phyloP scores from a whole-genome alignment of 371 early-diverging fungal species.

The Saksenaea oblongispora region DNA sequence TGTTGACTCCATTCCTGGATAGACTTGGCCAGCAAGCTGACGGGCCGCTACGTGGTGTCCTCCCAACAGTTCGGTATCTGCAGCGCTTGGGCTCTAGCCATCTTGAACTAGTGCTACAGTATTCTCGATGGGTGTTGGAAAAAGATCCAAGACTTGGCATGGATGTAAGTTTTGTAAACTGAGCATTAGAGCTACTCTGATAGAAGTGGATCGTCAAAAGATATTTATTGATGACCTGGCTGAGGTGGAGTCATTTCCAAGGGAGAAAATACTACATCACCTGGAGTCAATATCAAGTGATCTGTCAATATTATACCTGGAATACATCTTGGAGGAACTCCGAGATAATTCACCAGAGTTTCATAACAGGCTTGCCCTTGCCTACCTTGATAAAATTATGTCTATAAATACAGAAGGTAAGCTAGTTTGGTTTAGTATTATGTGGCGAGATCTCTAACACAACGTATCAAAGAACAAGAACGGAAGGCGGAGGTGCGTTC shows the following conservation, averaged over 20 bases:
- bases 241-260: constrained; percentile 57
- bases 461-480: constrained; percentile 5
- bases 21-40: constrained; percentile 54
- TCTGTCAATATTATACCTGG: constrained; percentile 74
- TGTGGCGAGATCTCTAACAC: too few relatives aligned
- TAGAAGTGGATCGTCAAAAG: constrained; percentile 26
- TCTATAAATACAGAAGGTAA: constrained; percentile 4
- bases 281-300: constrained; percentile 63
- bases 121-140: constrained; percentile 76
- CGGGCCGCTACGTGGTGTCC: constrained; percentile 61
- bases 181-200: neutral
- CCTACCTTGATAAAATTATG: constrained; percentile 62
- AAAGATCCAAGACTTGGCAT: constrained; percentile 69
- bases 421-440: neutral
- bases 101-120: constrained; percentile 81
- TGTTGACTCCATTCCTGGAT: constrained; percentile 1
- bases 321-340: constrained; percentile 74
- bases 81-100: constrained; percentile 73
- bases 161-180: constrained; percentile 56
- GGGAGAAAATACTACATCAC: constrained; percentile 55
- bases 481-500: constrained; percentile 21
- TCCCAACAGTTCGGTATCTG: constrained; percentile 75
- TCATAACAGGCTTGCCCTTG: constrained; percentile 78
- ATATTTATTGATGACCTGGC: constrained; percentile 78
- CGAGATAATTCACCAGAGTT: constrained; percentile 70